These are phyloP conservation scores for Vitis cinerea DNA, from an alignment of 164 flowering plant genomes.

Conservation along the genomic window DNA sequence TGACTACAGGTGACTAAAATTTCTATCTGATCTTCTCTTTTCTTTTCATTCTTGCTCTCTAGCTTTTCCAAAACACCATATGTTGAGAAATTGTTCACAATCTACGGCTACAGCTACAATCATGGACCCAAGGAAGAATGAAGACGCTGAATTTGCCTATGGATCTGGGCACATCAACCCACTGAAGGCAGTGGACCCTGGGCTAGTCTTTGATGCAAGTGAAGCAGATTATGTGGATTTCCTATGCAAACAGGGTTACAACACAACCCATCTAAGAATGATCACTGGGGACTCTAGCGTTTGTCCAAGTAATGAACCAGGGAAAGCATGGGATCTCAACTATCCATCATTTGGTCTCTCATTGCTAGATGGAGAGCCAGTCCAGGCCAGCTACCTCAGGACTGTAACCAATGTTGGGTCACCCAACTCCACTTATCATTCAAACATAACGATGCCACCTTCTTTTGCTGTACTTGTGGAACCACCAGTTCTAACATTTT, in stretches of 20 bases:
- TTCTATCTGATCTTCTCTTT: background rate
- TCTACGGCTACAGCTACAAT: background rate
- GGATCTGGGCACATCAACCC: slow-evolving; percentile 33
- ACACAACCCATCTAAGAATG: background rate
- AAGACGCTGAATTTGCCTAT: slow-evolving; percentile 23
- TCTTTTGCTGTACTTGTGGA: background rate
- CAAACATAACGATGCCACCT: background rate
- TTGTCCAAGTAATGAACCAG: background rate
- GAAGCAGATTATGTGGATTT: slow-evolving; percentile 20
- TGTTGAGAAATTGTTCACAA: too few relatives aligned
- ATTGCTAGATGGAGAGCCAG: background rate
- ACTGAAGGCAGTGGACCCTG: slow-evolving; percentile 19
- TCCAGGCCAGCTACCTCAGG: slow-evolving; percentile 1
- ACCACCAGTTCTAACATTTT: slow-evolving; percentile 5
- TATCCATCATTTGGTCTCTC: slow-evolving; percentile 8
- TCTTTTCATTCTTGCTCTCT: too few relatives aligned
- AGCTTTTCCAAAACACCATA: too few relatives aligned
- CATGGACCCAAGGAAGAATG: slow-evolving; percentile 22
- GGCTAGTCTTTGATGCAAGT: slow-evolving; percentile 26
- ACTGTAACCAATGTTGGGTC: slow-evolving; percentile 10
- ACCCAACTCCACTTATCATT: slow-evolving; percentile 7
- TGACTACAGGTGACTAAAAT: slow-evolving; percentile 12
- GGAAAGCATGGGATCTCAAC: slow-evolving; percentile 7
- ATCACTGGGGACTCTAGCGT: slow-evolving; percentile 3
- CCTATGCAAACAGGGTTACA: slow-evolving; percentile 14